phyloP scores from a whole-genome alignment of 345 rosid species.

The Sisymbrium irio region DNA sequence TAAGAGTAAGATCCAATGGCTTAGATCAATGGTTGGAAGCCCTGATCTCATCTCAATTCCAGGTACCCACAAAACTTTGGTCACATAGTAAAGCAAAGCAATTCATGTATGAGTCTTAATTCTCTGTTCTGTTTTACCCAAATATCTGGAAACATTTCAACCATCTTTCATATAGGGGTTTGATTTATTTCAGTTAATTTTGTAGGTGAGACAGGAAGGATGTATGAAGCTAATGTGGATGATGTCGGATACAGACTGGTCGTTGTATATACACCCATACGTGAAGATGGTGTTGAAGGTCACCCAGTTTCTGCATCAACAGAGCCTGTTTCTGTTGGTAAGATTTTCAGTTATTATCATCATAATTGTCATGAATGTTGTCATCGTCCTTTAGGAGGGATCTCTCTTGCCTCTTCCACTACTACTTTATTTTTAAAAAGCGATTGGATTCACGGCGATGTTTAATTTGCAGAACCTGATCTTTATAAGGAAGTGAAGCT shows the following conservation, averaged over 20 bases:
- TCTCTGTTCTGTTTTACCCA: slow-evolving; percentile 1
- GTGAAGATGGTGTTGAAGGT: slow-evolving; percentile 95
- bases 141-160: slow-evolving; percentile 7
- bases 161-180: background rate
- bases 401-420: background rate
- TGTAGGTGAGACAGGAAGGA: slow-evolving; percentile 90
- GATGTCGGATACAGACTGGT: slow-evolving; percentile 96
- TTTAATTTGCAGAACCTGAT: slow-evolving; percentile 78
- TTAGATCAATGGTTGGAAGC: slow-evolving; percentile 94
- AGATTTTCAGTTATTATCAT: slow-evolving; percentile 6
- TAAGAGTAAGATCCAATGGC: slow-evolving; percentile 95
- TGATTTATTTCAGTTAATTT: slow-evolving; percentile 16
- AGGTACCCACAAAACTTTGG: slow-evolving; percentile 44
- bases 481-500: slow-evolving; percentile 85
- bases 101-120: background rate
- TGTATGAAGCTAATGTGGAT: slow-evolving; percentile 98
- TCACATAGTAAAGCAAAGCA: background rate
- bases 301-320: slow-evolving; percentile 97
- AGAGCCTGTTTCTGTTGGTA: slow-evolving; percentile 90
- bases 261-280: slow-evolving; percentile 77
- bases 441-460: background rate
- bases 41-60: slow-evolving; percentile 93
- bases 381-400: background rate
- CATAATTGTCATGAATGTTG: background rate
- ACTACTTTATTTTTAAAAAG: background rate